Percentiles rank a stretch among this genome's conserved stretches.
phyloP scores from a whole-genome alignment of 768 basidiomycete genomes.

The Tubosaeta sp. region DNA sequence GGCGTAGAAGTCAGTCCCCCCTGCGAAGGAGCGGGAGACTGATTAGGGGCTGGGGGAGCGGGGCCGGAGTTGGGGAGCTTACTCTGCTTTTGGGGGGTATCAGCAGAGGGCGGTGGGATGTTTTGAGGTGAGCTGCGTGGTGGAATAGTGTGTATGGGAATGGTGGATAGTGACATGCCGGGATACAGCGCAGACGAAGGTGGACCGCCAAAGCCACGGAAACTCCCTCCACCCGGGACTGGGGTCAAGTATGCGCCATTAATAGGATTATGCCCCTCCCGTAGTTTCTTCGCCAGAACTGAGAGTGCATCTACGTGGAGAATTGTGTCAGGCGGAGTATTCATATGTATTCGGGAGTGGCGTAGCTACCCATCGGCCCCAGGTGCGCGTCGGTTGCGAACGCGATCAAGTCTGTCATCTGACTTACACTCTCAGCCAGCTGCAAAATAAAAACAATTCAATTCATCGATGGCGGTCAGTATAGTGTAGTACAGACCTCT shows the following conservation, averaged over 20 bases:
- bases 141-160: constrained; percentile 42
- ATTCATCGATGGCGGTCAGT: constrained; percentile 1
- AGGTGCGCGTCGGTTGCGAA: constrained; percentile 51
- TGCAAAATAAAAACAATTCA: constrained; percentile 23
- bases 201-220: constrained; percentile 23
- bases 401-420: constrained; percentile 74
- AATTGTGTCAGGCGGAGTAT: constrained; percentile 19
- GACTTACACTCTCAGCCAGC: constrained; percentile 78
- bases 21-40: constrained; percentile 38
- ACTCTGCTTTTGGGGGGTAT: constrained; percentile 60
- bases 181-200: constrained; percentile 45
- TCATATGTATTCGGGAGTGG: constrained; percentile 23
- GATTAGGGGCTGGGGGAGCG: constrained; percentile 37
- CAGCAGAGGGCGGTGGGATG: constrained; percentile 40
- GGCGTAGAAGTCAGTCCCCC: constrained; percentile 45
- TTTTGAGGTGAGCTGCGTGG: constrained; percentile 50
- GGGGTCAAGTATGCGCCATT: constrained; percentile 20
- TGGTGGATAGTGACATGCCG: constrained; percentile 37
- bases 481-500: constrained; percentile 46
- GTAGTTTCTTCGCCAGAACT: constrained; percentile 37
- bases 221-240: constrained; percentile 17
- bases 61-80: constrained; percentile 49
- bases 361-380: constrained; percentile 63
- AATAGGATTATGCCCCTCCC: constrained; percentile 21
- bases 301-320: constrained; percentile 41